Percentiles rank a stretch among this genome's conserved stretches.
These are phyloP conservation scores for Salix dunnii DNA, from an alignment of 345 rosid genomes.

Conservation along the genomic window DNA sequence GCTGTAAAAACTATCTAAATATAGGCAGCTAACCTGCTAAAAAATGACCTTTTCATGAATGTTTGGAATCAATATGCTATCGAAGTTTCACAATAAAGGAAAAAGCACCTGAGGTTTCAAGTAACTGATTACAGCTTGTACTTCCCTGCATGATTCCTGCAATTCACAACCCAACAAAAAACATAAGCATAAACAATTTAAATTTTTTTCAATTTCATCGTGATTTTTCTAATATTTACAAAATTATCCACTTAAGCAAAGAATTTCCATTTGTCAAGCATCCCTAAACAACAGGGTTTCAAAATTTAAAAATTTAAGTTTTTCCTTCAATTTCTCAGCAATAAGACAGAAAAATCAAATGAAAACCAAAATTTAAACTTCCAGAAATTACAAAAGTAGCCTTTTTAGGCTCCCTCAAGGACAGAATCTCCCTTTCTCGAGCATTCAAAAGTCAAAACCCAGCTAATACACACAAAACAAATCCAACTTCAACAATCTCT, in stretches of 20 bases:
- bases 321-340: neutral
- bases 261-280: neutral
- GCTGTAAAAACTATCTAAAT: neutral
- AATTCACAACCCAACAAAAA: constrained; percentile 3
- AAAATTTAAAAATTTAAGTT: neutral
- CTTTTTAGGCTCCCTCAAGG: neutral
- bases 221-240: neutral
- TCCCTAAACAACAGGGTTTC: neutral
- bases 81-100: constrained; percentile 14
- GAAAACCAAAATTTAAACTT: neutral
- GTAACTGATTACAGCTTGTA: constrained; percentile 64
- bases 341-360: neutral
- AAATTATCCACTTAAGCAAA: neutral
- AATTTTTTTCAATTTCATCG: neutral
- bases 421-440: neutral
- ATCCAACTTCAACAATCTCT: neutral
- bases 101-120: constrained; percentile 88
- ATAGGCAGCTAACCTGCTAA: constrained; percentile 24
- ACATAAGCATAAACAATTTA: neutral
- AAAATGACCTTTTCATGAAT: constrained; percentile 20
- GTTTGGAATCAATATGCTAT: constrained; percentile 21
- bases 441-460: neutral
- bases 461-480: no score
- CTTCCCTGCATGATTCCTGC: constrained; percentile 88
- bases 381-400: neutral